Conservation (phyloP, 1,139 yeast genomes). For the Yarrowia galli region DNA sequence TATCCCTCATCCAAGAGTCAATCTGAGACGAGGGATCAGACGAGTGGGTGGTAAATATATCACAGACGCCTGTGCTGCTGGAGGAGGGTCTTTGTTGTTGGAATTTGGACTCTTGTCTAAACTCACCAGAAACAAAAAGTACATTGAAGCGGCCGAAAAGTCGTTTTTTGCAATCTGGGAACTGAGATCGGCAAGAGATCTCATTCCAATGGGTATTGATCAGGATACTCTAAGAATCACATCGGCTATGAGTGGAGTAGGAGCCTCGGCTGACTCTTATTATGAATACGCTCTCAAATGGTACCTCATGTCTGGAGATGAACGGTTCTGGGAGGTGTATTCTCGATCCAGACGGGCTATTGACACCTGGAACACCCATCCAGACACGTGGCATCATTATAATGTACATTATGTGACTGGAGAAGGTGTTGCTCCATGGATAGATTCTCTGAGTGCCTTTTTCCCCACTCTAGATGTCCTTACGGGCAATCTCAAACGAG, state of each 20-base stretch:
- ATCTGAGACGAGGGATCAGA: slow-evolving; percentile 61
- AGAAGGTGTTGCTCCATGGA: slow-evolving; percentile 64
- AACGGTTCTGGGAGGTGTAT: slow-evolving; percentile 66
- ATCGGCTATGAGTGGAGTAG: slow-evolving; percentile 75
- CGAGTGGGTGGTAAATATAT: slow-evolving; percentile 49
- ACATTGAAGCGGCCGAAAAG: slow-evolving; percentile 65
- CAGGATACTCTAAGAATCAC: slow-evolving; percentile 65
- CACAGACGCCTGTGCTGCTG: slow-evolving; percentile 82
- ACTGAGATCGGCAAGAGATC: slow-evolving; percentile 64
- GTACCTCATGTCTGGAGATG: slow-evolving; percentile 74
- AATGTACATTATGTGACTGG: slow-evolving; percentile 68
- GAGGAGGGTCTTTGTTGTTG: slow-evolving; percentile 81
- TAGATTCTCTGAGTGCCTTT: slow-evolving; percentile 86
- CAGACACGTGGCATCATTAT: slow-evolving; percentile 65
- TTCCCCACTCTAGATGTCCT: slow-evolving; percentile 86
- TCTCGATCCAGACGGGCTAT: slow-evolving; percentile 13
- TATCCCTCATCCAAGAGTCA: slow-evolving; percentile 77
- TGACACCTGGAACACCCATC: slow-evolving; percentile 50
- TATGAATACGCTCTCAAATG: slow-evolving; percentile 88
- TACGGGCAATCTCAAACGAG: slow-evolving; percentile 75
- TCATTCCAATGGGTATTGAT: slow-evolving; percentile 81
- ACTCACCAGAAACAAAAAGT: slow-evolving; percentile 74
- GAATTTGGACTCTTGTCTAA: slow-evolving; percentile 78
- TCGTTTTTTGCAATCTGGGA: slow-evolving; percentile 80
- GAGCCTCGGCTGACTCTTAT: slow-evolving; percentile 93